Evolutionary conservation across 768 basidiomycete genomes (phyloP), one percentile per base, ranked within the genome.

Genomic region (Glaciozyma martinii): DNA sequence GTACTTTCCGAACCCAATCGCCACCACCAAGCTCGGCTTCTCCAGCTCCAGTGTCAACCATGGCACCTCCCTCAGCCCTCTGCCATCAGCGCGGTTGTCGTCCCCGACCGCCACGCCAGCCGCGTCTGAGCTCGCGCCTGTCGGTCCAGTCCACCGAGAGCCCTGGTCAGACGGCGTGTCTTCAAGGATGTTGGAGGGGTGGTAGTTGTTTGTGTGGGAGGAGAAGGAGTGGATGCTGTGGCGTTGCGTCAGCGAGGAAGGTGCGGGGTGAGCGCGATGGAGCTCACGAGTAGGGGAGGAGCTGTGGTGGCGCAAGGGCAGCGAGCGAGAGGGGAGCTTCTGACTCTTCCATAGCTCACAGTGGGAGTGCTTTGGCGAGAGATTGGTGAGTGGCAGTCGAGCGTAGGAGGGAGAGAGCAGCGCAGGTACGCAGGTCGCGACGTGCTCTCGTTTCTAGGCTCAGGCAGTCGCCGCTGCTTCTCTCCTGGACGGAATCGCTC

Each of bases 41-140:
- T 63, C 63, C 10, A 71, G 40, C 42, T 71, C 63, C 54, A 67
- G 42, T n/a, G 27, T 10, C 33, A 67, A 59, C 63, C 57, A 67
- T n/a, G 65, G 66, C 4, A 59, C 59, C 27, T 65, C 62, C 3
- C 56, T 1, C 25, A 56, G 25, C 47, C 52, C n/a, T 54, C 46
- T 32, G 5, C 8, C 19, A 27, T 42, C 23, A 18, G 30, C 18
- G 6, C 33, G 27, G 37, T 40, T 23, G n/a, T 44, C 44, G 15
- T 37, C 33, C n/a, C 27, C 25, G 27, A 29, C 44, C 59, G 44
- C n/a, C 23, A 49, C 29, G n/a, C 18, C 29, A 25, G 21, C 7
- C 23, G 25, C 25, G n/a, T n/a, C 15, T 40, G 56, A 1, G 13
- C 40, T 43, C 7, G 65, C 61, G 3, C 59, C 40, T 5, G 62